These are phyloP conservation scores for Pseudopyricularia javanii DNA, from an alignment of 2,329 filamentous ascomycete genomes.

Conservation along the genomic window DNA sequence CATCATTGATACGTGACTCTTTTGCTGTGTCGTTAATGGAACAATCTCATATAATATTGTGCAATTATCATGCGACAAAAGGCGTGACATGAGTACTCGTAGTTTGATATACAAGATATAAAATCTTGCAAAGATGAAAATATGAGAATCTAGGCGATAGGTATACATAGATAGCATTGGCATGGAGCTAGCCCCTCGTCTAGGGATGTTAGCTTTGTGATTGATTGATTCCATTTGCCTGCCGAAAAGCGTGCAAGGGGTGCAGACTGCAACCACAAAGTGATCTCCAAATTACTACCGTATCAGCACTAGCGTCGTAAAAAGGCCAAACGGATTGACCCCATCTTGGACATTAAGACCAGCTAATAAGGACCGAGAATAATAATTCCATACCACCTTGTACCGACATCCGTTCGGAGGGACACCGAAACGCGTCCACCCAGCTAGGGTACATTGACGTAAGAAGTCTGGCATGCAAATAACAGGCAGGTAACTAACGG, in stretches of 20 bases:
- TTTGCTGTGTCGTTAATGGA: too few relatives aligned
- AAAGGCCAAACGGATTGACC: background rate
- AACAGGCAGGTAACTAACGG: background rate
- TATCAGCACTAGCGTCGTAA: background rate
- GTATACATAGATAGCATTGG: background rate
- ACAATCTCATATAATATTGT: too few relatives aligned
- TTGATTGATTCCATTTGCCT: background rate
- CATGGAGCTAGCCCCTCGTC: too few relatives aligned
- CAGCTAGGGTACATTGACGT: background rate
- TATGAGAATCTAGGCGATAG: background rate
- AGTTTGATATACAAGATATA: background rate
- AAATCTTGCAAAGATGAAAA: background rate
- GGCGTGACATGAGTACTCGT: too few relatives aligned
- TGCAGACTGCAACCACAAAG: background rate
- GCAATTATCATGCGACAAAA: too few relatives aligned
- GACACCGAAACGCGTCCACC: constrained; percentile 3
- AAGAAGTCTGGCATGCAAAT: background rate
- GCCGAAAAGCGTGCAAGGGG: background rate
- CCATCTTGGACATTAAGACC: constrained; percentile 1
- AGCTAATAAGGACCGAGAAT: background rate
- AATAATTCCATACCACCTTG: background rate
- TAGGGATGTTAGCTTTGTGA: too few relatives aligned
- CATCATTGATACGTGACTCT: too few relatives aligned
- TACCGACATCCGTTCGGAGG: background rate
- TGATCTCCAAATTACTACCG: background rate